Evolutionary conservation across 2,329 filamentous ascomycete species (phyloP), one percentile per base, ranked within the genome.

Genomic region (Elsinoe necatrix): DNA sequence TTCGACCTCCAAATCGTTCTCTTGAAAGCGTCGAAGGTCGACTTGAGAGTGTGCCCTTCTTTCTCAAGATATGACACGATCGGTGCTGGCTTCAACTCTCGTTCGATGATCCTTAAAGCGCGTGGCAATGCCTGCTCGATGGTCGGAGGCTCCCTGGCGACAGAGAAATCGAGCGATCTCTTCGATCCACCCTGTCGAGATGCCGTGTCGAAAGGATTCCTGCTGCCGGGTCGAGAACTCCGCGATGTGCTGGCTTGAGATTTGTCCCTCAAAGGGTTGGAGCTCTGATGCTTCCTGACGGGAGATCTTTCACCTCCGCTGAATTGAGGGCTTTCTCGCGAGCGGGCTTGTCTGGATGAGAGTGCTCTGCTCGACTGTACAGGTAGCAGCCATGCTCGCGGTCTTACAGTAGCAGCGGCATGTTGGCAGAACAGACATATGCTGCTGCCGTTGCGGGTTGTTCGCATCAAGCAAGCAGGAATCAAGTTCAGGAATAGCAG

Each of bases 11-110:
- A 29, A 14, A 55, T 35, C 11, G 37, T 35, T 11, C 42, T 14
- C 4, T 55, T 59, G 45, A 68, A 69, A 1, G 31, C 37, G 5
- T 57, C 59, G 65, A 67, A 69, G 1, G 65, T 27, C 20, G 59
- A 62, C 2, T 57, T 56, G 52, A 68, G 67, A 9, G 56, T 55
- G 25, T 58, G 57, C 21, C 57, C 56, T 47, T 68, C 64, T 43
- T 62, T 61, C 11, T 62, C 59, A 39, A 69, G 52, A 39, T 67
- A 63, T 18, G 66, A 60, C 21, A 68, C 56, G 18, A 70, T 55
- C 12, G 68, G 68, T 18, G 66, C 65, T 25, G 66, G 56, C 56
- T 66, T 62, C 48, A 71, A 50, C 35, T 69, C 66, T 16, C 60
- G 58, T 47, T 63, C 63, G 34, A 66, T 54, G 6, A 57, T 58